Conservation (phyloP, 306 rosid species). For the Pterocarpus santalinus region DNA sequence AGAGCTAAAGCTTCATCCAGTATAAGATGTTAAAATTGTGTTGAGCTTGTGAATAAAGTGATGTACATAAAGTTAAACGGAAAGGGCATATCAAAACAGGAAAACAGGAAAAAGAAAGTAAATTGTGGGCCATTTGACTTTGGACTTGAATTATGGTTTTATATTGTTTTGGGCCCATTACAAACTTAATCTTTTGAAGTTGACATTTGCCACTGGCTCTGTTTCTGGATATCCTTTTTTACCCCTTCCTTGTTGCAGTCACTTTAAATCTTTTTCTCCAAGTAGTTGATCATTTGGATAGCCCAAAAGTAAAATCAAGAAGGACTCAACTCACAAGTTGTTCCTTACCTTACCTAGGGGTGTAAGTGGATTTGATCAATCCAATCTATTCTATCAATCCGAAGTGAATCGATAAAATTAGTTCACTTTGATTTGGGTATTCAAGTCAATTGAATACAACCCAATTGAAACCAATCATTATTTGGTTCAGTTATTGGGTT, state of each 20-base stretch:
- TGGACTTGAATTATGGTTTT: neutral
- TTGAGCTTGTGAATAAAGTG: slow-evolving; percentile 21
- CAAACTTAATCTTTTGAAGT: slow-evolving; percentile 5
- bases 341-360: neutral
- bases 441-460: too few species aligned
- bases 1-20: too few species aligned
- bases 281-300: slow-evolving; percentile 7
- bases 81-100: neutral
- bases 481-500: too few species aligned
- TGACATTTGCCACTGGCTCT: slow-evolving; percentile 41
- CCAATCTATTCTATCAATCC: too few species aligned
- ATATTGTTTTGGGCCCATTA: slow-evolving; percentile 42
- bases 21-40: neutral
- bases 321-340: neutral
- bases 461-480: too few species aligned
- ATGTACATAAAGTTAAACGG: neutral
- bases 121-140: slow-evolving; percentile 42
- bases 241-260: neutral
- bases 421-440: too few species aligned
- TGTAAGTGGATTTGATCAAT: too few species aligned
- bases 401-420: too few species aligned
- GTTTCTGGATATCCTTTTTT: neutral
- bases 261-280: slow-evolving; percentile 17
- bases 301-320: slow-evolving; percentile 30
- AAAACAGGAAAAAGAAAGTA: neutral